phyloP scores from a whole-genome alignment of 805 yeast genomes.

The Spencermartinsiella europaea region DNA sequence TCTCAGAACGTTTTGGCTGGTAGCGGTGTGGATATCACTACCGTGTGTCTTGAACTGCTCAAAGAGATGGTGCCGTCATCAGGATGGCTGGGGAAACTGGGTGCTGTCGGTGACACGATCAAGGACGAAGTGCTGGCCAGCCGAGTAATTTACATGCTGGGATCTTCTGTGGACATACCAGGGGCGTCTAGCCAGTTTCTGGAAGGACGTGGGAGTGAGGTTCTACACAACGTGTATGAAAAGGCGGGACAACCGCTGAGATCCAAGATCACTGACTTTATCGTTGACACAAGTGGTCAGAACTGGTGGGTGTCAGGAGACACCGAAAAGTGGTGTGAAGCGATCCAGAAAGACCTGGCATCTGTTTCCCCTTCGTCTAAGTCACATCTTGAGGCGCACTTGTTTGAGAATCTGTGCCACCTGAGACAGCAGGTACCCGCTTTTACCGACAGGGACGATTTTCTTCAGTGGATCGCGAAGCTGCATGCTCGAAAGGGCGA shows the following conservation, averaged over 20 bases:
- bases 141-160: constrained; percentile 24
- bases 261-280: constrained; percentile 6
- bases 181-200: constrained; percentile 18
- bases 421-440: constrained; percentile 30
- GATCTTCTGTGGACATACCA: constrained; percentile 20
- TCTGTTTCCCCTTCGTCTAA: background rate
- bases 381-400: background rate
- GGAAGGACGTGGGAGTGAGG: constrained; percentile 1
- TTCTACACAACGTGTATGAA: background rate
- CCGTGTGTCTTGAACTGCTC: background rate
- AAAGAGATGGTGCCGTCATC: background rate
- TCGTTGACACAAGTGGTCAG: background rate
- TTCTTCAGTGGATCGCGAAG: constrained; percentile 59
- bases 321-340: background rate
- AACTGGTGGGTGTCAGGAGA: background rate
- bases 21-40: constrained; percentile 3
- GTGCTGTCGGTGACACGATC: constrained; percentile 10
- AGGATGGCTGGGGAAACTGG: constrained; percentile 6
- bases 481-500: constrained; percentile 28
- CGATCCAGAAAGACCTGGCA: constrained; percentile 10
- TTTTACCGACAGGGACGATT: constrained; percentile 37
- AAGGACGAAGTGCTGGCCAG: constrained; percentile 11
- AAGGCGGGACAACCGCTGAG: constrained; percentile 3
- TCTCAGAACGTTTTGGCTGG: constrained; percentile 34
- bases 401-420: constrained; percentile 10